Percentiles rank a stretch among this genome's conserved stretches.
Evolutionary conservation across 2,329 filamentous ascomycete genomes (phyloP).

Genomic region (Trichoderma atrobrunneum): DNA sequence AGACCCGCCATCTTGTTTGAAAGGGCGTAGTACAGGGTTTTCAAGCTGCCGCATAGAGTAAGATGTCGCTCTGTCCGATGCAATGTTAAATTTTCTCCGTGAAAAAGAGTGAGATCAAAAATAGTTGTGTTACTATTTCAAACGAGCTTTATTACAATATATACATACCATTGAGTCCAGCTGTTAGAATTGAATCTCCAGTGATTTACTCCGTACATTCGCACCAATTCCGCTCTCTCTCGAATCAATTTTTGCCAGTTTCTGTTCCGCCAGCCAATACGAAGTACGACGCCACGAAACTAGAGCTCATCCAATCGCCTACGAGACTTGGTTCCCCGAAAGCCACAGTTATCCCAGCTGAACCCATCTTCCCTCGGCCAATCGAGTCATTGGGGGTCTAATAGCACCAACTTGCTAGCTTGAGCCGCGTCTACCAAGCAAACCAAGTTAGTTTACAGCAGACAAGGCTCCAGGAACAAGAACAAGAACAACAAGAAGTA

Average conservation of each 20-base stretch:
- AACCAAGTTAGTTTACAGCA: background rate
- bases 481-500: background rate
- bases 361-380: background rate
- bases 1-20: background rate
- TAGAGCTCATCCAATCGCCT: background rate
- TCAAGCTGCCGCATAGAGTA: background rate
- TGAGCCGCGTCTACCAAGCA: background rate
- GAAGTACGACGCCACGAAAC: background rate
- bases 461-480: background rate
- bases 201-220: background rate
- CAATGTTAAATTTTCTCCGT: background rate
- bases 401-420: background rate
- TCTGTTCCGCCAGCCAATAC: background rate
- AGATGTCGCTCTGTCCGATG: conserved; percentile 1
- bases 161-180: background rate
- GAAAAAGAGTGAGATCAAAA: background rate
- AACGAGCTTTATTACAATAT: background rate
- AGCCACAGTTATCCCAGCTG: background rate
- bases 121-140: background rate
- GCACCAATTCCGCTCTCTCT: background rate
- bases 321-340: background rate
- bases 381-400: background rate
- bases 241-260: background rate
- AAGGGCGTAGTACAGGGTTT: background rate
- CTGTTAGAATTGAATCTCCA: background rate